Evolutionary conservation across 1,284 basidiomycete genomes (phyloP), one percentile per base, ranked within the genome.

Genomic region (Peniophora sp.): DNA sequence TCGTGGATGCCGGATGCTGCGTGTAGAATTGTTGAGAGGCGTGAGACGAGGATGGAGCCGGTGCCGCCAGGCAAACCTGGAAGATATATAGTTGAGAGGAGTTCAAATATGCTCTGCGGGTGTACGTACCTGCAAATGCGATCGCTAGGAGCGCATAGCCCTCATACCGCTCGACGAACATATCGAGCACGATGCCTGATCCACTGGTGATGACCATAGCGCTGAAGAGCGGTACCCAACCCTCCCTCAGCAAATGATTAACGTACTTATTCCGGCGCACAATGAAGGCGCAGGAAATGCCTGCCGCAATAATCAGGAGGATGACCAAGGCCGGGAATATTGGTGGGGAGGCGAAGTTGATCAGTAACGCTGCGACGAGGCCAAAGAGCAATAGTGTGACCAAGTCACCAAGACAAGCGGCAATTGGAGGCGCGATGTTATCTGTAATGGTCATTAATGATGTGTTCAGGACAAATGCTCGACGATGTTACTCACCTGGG

Each of bases 401-500:
- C 25, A 99, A 75, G 63, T 98, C 96, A 9, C 96, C 95, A 0
- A 98, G 76, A 56, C 92, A 95, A 2, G 92, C 83, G 0, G 96
- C 96, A 3, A 98, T 75, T 0, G 96, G 93, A 0, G 95, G 92
- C 2, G 94, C 91, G 56, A 98, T 96, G 65, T 98, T 98, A 64
- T 97, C 92, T 92, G 58, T 2, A 39, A 2, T 24, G 38, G 41
- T 46, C 49, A 50, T n/a, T 22, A 36, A 17, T 11, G 36, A 16
- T 12, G 2, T 0, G 47, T 22, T 3, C 36, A 46, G 47, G 43
- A 32, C 9, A 1, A 35, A 41, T 6, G 10, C 10, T 61, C 75
- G 53, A 12, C 5, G 27, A 12, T 32, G 27, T 12, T 12, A 32
- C 27, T 6, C 61, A 85, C 92, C 94, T 50, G 95, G 96, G 66